Evolutionary conservation across 2,329 filamentous ascomycete species (phyloP), one percentile per base, ranked within the genome.

Genomic region (Nigrospora oryzae): DNA sequence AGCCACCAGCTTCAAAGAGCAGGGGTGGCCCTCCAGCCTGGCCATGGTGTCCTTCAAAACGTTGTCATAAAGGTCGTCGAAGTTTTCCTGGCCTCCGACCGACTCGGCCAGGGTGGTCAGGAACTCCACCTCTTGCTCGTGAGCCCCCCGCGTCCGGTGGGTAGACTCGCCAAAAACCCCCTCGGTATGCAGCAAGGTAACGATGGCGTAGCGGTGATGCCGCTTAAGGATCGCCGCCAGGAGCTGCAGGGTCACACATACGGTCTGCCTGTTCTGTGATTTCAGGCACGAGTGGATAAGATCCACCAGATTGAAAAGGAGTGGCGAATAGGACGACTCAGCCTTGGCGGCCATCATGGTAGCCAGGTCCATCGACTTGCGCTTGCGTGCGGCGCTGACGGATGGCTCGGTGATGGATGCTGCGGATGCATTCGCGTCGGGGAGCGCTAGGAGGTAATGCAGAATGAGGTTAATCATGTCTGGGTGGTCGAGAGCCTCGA

Each of bases 401-500:
- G 74, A 71, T 23, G 79, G 78, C 40, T 68, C 69, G 5, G 65
- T 57, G 16, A 59, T 59, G 5, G 64, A 54, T 6, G 58, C 56
- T 2, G 60, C 58, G 3, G 66, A 57, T 37, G 71, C 51, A 7
- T 67, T 59, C 2, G 65, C 59, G 45, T 86, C 84, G 1, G 86
- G 84, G 10, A 95, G 76, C 14, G 88, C 91, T 30, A 98, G 73
- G 2, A 98, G 77, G 61, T 97, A 98, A 53, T 90, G 86, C 6
- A 98, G 76, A 43, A 97, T 93, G 48, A 95, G 84, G 53, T 95
- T 87, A 47, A 96, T 88, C 70, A 98, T 84, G 57, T 97, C 90
- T 8, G 89, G 87, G 60, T 97, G 89, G 51, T 96, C 89, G 13
- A 98, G 73, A 1, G 88, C 86, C 61, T 96, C 90, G 6, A 98